Evolutionary conservation across 176 grass and related monocot species (phyloP), one percentile per base, ranked within the genome.

Genomic region (Dactylis glomerata): DNA sequence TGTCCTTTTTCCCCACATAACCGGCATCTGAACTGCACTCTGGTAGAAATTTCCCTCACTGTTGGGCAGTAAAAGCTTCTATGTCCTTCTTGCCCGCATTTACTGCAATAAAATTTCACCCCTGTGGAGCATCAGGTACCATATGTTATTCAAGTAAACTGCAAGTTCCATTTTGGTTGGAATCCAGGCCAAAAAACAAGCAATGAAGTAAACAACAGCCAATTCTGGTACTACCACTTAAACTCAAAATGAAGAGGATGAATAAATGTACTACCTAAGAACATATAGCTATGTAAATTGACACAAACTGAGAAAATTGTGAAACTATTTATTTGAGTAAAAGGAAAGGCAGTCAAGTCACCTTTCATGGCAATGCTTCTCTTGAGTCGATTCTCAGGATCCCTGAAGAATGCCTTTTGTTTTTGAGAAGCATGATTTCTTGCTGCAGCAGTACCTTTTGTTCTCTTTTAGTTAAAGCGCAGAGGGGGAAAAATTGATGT

Each of bases 351-450:
- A 80, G 28, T 20, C 30, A 31, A 71, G 55, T 76, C 23, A 95
- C 91, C 96, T 94, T 98, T 98, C 93, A 98, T 90, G 34, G 89
- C 84, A 85, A 90, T 88, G 84, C 96, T 98, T 90, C 93, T 98
- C 83, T 92, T 95, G 47, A 85, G 66, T 8, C 96, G 81, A 71
- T 98, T 98, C 83, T 93, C 87, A 78, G 93, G 93, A 83, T 95
- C 59, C 33, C 80, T 81, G 80, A 95, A 98, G 76, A 90, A 92
- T 51, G 54, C 73, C 75, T 95, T 98, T 77, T 90, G 85, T 78
- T 75, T 75, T 87, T 98, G 87, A 81, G 93, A 95, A 45, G 91
- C 89, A 40, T 70, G 82, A 87, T 85, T 89, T 87, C 96, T 95
- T 87, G 96, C 96, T 85, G 82, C 87, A 90, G 76, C 51, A 75